These are phyloP conservation scores for Bertia moriformis DNA, from an alignment of 2,329 filamentous ascomycete genomes.

Conservation along the genomic window DNA sequence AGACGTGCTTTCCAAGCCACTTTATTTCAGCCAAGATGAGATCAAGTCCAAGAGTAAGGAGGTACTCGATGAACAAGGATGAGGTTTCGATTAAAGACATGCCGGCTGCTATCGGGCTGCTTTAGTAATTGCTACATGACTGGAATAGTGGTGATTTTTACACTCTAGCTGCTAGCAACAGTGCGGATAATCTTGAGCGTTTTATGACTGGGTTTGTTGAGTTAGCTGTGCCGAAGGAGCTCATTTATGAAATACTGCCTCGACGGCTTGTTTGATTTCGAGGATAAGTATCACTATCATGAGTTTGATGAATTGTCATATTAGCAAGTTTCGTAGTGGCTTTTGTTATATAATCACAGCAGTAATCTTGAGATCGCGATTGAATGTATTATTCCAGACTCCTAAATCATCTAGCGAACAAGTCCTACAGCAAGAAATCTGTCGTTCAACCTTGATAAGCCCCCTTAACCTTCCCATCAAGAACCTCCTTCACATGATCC, in stretches of 20 bases:
- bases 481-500: neutral
- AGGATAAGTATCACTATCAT: too few relatives aligned
- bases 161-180: constrained; percentile 1
- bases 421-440: too few relatives aligned
- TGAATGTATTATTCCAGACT: too few relatives aligned
- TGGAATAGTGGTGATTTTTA: constrained; percentile 3
- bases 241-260: neutral
- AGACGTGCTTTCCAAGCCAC: neutral
- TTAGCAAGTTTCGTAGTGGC: too few relatives aligned
- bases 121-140: constrained; percentile 1
- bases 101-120: neutral
- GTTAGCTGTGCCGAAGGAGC: neutral
- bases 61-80: neutral
- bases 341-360: too few relatives aligned
- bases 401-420: too few relatives aligned
- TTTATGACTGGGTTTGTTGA: neutral
- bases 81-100: constrained; percentile 1
- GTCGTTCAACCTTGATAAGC: too few relatives aligned
- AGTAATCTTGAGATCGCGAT: too few relatives aligned
- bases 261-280: neutral
- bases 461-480: too few relatives aligned
- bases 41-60: neutral
- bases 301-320: too few relatives aligned
- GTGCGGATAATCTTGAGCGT: neutral
- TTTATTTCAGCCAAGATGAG: constrained; percentile 1